Evolutionary conservation across 75 land plant genomes (phyloP).

Genomic region (Ceratopteris richardii): DNA sequence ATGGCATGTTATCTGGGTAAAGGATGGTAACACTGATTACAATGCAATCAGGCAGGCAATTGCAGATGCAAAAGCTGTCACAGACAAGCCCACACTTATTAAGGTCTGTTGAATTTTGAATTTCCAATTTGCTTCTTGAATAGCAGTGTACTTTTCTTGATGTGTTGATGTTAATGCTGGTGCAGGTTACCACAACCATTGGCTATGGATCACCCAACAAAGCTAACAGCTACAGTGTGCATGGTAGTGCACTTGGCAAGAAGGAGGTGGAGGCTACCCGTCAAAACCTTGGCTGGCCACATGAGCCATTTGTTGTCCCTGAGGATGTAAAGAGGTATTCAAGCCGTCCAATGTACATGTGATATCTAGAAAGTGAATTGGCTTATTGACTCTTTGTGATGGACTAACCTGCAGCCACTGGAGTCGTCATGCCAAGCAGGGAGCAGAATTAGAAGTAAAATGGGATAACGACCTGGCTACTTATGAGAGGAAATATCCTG

Average conservation of each 20-base stretch:
- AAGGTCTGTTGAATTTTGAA: slow-evolving; percentile 41
- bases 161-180: slow-evolving; percentile 1
- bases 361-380: not conserved
- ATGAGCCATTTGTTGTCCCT: slow-evolving; percentile 92
- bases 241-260: slow-evolving; percentile 65
- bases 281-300: slow-evolving; percentile 80
- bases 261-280: slow-evolving; percentile 97
- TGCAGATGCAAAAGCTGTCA: no score
- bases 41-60: slow-evolving; percentile 57
- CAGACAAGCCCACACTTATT: slow-evolving; percentile 90
- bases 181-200: slow-evolving; percentile 88
- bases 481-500: no score
- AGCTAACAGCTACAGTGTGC: slow-evolving; percentile 76
- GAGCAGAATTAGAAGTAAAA: no score
- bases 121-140: not conserved
- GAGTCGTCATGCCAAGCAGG: slow-evolving; percentile 43
- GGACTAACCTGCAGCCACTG: no score
- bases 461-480: no score
- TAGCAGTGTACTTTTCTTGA: not conserved
- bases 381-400: slow-evolving; percentile 19
- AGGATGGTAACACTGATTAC: slow-evolving; percentile 90
- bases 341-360: not conserved
- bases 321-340: slow-evolving; percentile 88
- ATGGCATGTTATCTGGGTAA: slow-evolving; percentile 97
- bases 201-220: slow-evolving; percentile 98